Percentiles rank a stretch among this genome's conserved stretches.
Evolutionary conservation across 768 basidiomycete species (phyloP).

Genomic region (Lenzites betulinus): DNA sequence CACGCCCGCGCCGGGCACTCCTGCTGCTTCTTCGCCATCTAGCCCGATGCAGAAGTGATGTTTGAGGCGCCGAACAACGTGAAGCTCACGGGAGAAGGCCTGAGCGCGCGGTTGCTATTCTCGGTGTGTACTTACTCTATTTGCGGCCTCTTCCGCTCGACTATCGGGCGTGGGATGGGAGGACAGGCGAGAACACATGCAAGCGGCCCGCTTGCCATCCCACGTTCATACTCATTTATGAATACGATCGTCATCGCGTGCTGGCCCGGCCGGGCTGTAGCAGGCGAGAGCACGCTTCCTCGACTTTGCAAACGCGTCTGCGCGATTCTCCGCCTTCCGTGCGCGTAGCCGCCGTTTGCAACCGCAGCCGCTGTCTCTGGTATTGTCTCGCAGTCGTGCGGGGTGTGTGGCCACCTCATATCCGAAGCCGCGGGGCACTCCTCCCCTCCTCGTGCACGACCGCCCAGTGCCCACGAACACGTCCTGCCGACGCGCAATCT

Average conservation of each 20-base stretch:
- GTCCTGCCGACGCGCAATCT: conserved; percentile 13
- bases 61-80: neutral
- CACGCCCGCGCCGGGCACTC: neutral
- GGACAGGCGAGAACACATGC: neutral
- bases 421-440: neutral
- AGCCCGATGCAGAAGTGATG: neutral
- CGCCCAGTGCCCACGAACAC: neutral
- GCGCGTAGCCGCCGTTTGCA: neutral
- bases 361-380: neutral
- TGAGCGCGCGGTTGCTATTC: conserved; percentile 1
- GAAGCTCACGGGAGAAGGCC: conserved; percentile 20
- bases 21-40: neutral
- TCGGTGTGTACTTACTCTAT: conserved; percentile 6
- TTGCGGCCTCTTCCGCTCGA: neutral
- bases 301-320: neutral
- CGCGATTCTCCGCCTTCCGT: neutral
- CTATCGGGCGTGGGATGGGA: neutral
- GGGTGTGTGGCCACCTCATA: neutral
- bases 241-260: neutral
- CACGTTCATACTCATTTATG: neutral
- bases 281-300: neutral
- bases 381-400: neutral
- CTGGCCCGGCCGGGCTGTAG: neutral
- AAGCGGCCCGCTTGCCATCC: neutral
- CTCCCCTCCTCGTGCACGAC: neutral